Evolutionary conservation across 2,329 filamentous ascomycete genomes (phyloP).

Genomic region (Colletotrichum simmondsii): DNA sequence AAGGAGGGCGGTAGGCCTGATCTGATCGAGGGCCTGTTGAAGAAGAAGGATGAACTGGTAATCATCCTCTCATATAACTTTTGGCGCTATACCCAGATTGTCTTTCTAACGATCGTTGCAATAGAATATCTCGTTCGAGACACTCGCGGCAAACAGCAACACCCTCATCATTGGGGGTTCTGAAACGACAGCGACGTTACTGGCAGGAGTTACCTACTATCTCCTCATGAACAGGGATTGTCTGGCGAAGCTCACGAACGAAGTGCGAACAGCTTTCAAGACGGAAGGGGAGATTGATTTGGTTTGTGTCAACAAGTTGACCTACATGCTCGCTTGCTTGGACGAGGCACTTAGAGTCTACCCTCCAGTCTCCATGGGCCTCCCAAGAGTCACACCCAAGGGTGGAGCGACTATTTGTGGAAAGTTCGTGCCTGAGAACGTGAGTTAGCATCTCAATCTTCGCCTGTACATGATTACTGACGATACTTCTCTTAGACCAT

Average conservation of each 20-base stretch:
- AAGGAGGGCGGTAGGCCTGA: constrained; percentile 28
- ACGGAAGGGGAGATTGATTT: constrained; percentile 48
- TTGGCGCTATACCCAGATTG: no score
- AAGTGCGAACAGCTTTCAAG: constrained; percentile 48
- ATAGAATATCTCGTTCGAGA: no score
- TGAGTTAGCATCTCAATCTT: constrained; percentile 18
- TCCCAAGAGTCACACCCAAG: constrained; percentile 41
- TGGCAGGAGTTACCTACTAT: constrained; percentile 40
- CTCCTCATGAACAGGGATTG: constrained; percentile 42
- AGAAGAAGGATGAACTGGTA: constrained; percentile 28
- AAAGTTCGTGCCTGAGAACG: constrained; percentile 44
- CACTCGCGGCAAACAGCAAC: constrained; percentile 2
- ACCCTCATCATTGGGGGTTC: constrained; percentile 41
- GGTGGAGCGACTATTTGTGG: constrained; percentile 46
- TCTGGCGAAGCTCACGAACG: constrained; percentile 44
- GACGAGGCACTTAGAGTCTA: constrained; percentile 55
- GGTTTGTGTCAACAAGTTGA: constrained; percentile 40
- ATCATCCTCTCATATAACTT: no score
- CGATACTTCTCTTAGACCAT: neutral
- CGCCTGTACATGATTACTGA: neutral
- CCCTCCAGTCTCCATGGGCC: constrained; percentile 40
- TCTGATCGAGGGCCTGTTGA: constrained; percentile 35
- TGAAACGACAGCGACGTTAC: constrained; percentile 46
- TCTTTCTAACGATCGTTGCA: no score
- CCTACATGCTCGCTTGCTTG: constrained; percentile 52